Percentiles rank a stretch among this genome's conserved stretches.
phyloP scores from a whole-genome alignment of 2,329 filamentous ascomycete genomes.

The Colletotrichum scovillei region DNA sequence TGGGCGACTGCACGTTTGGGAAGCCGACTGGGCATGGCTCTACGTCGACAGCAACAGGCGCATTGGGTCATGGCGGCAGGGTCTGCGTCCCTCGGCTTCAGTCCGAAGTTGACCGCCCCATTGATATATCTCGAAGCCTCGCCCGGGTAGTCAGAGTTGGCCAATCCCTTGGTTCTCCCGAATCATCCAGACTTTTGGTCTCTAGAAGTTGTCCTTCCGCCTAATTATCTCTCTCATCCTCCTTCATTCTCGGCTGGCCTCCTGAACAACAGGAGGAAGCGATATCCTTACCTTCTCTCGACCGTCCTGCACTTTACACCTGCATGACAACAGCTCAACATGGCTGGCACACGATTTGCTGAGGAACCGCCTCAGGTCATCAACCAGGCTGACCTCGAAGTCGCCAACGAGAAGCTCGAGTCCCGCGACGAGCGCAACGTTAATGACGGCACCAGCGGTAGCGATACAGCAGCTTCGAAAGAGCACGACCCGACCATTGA shows the following conservation, averaged over 20 bases:
- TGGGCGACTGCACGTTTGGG: constrained; percentile 21
- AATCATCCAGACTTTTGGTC: not conserved
- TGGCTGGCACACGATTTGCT: constrained; percentile 44
- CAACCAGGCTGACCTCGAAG: constrained; percentile 46
- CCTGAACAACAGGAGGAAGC: not conserved
- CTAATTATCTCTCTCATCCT: not conserved
- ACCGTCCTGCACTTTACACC: constrained; percentile 29
- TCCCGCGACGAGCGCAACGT: not conserved
- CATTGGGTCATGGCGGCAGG: not conserved
- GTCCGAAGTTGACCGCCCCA: constrained; percentile 11
- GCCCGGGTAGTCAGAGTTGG: not conserved
- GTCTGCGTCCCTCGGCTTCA: constrained; percentile 12
- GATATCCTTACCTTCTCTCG: not conserved
- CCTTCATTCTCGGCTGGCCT: not conserved
- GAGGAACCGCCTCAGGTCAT: constrained; percentile 52
- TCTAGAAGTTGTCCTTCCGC: not conserved
- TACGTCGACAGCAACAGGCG: not conserved
- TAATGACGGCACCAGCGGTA: not conserved
- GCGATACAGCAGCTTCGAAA: constrained; percentile 1
- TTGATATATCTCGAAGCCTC: not conserved
- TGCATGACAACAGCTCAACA: constrained; percentile 43
- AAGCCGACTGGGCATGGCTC: not conserved
- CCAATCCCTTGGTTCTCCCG: not conserved
- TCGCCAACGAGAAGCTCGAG: constrained; percentile 52
- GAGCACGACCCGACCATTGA: not conserved